phyloP scores from a whole-genome alignment of 1,139 yeast species.

The Taiozyma onychis region DNA sequence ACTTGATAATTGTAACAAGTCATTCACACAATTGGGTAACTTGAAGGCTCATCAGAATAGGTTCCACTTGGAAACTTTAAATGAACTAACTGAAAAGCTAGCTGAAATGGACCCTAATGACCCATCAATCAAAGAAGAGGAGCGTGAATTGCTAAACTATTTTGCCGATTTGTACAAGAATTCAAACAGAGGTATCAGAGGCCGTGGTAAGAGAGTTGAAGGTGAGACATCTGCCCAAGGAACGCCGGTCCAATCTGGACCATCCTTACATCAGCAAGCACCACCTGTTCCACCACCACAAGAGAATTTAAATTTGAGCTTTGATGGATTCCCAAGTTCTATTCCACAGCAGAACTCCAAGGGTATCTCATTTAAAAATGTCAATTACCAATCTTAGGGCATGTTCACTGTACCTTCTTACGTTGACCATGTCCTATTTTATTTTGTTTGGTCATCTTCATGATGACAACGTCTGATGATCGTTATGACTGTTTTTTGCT shows the following conservation, averaged over 20 bases:
- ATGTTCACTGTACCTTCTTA: not conserved
- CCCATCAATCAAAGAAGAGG: conserved; percentile 51
- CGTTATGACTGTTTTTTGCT: not conserved
- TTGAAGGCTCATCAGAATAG: conserved; percentile 91
- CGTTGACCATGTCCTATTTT: not conserved
- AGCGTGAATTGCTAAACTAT: conserved; percentile 64
- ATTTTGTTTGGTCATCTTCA: not conserved
- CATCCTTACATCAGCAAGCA: not conserved
- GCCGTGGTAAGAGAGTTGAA: conserved; percentile 62
- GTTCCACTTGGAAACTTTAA: conserved; percentile 71
- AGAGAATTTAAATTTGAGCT: conserved; percentile 1
- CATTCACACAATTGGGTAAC: conserved; percentile 88
- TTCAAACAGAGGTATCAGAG: conserved; percentile 85
- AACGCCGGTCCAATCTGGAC: not conserved
- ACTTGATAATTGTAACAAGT: conserved; percentile 76
- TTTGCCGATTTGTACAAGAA: conserved; percentile 80
- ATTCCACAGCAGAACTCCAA: not conserved
- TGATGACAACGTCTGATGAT: not conserved
- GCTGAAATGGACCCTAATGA: conserved; percentile 47
- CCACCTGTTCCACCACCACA: not conserved
- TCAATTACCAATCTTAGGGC: conserved; percentile 6
- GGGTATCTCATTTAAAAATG: conserved; percentile 13
- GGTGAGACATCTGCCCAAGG: not conserved
- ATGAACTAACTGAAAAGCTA: conserved; percentile 51
- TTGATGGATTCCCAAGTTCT: not conserved